These are phyloP conservation scores for Rubus idaeus DNA, from an alignment of 306 rosid species.

Conservation along the genomic window DNA sequence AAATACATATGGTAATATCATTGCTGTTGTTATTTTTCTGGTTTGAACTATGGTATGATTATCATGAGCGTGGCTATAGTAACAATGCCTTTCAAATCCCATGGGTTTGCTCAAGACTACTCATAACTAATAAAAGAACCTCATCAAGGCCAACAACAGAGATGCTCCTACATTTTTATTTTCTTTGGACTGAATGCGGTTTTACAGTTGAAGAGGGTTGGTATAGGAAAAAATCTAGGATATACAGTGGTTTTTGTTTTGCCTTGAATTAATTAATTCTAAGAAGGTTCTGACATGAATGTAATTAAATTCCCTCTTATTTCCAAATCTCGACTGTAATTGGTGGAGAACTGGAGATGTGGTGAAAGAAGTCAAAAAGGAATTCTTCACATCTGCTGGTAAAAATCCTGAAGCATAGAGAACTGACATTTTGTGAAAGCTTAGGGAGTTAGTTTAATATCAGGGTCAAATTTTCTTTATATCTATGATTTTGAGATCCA, in stretches of 20 bases:
- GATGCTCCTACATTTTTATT: too few species aligned
- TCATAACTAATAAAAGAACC: too few species aligned
- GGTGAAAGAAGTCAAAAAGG: neutral
- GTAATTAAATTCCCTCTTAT: neutral
- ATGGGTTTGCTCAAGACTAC: neutral
- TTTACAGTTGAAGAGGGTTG: neutral
- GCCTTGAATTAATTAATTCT: too few species aligned
- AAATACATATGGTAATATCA: too few species aligned
- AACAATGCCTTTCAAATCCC: neutral
- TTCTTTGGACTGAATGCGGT: neutral
- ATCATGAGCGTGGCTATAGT: neutral
- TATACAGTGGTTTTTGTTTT: too few species aligned
- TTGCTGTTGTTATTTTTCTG: too few species aligned
- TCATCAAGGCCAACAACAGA: too few species aligned
- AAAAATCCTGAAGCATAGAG: neutral
- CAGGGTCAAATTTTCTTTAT: too few species aligned
- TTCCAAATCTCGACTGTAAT: neutral
- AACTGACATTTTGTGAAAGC: neutral
- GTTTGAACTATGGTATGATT: too few species aligned
- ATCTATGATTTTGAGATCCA: too few species aligned
- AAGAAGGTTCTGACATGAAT: neutral
- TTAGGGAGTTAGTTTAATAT: neutral
- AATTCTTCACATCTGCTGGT: neutral
- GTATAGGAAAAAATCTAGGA: too few species aligned
- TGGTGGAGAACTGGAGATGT: too few species aligned